These are phyloP conservation scores for Ceratobasidium sp. DNA, from an alignment of 1,284 basidiomycete genomes.

Conservation along the genomic window DNA sequence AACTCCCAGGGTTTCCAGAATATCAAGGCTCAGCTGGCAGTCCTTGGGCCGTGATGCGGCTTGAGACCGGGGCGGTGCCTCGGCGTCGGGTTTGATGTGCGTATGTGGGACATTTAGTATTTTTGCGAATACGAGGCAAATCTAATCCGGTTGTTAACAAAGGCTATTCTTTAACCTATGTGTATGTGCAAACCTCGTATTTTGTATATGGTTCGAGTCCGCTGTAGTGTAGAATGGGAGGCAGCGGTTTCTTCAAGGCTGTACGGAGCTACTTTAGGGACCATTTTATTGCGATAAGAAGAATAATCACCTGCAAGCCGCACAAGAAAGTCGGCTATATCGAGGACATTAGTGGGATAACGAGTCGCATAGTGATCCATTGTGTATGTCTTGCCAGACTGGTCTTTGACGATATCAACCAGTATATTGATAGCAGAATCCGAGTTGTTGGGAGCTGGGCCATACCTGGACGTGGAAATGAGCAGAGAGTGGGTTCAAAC, in stretches of 20 bases:
- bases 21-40: constrained; percentile 65
- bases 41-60: constrained; percentile 78
- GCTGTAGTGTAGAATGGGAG: constrained; percentile 81
- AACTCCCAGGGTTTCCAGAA: constrained; percentile 71
- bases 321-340: constrained; percentile 81
- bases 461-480: constrained; percentile 68
- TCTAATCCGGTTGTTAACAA: constrained; percentile 55
- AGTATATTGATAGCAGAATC: constrained; percentile 86
- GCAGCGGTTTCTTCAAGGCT: constrained; percentile 59
- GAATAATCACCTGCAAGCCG: constrained; percentile 67
- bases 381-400: constrained; percentile 80
- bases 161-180: background rate
- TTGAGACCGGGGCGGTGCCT: constrained; percentile 65
- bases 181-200: constrained; percentile 65
- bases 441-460: constrained; percentile 78
- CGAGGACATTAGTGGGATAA: constrained; percentile 61
- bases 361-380: constrained; percentile 90
- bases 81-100: constrained; percentile 76
- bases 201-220: constrained; percentile 82
- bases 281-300: constrained; percentile 7
- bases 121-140: constrained; percentile 79
- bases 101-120: constrained; percentile 73
- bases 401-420: constrained; percentile 81
- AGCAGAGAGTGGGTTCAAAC: background rate
- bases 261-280: constrained; percentile 12